These are phyloP conservation scores for Cinnamomum chago DNA, from an alignment of 164 flowering plant genomes.

Conservation along the genomic window DNA sequence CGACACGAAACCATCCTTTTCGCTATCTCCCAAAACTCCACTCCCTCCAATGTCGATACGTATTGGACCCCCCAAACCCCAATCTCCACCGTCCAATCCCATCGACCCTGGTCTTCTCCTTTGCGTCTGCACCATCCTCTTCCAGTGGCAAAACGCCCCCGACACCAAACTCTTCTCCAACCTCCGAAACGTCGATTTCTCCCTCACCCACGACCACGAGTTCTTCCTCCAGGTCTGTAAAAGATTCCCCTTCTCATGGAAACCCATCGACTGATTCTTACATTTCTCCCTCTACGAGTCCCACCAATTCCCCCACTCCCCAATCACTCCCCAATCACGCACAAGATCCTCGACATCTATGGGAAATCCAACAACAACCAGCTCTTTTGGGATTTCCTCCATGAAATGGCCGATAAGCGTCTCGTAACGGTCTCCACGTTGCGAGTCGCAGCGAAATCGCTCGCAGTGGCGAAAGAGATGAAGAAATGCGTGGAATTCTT, in stretches of 20 bases:
- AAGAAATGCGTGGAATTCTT: slow-evolving; percentile 74
- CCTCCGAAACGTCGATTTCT: slow-evolving; percentile 32
- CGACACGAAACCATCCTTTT: not conserved
- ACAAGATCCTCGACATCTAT: slow-evolving; percentile 58
- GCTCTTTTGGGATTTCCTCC: slow-evolving; percentile 53
- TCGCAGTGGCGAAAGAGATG: slow-evolving; percentile 73
- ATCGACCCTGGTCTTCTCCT: slow-evolving; percentile 47
- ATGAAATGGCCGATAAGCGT: slow-evolving; percentile 35
- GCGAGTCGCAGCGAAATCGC: slow-evolving; percentile 41
- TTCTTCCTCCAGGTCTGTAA: slow-evolving; percentile 90
- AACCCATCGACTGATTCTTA: slow-evolving; percentile 66
- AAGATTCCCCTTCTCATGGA: slow-evolving; percentile 72
- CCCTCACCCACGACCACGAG: slow-evolving; percentile 71
- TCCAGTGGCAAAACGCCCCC: slow-evolving; percentile 63
- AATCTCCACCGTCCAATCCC: slow-evolving; percentile 14
- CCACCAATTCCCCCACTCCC: slow-evolving; percentile 41
- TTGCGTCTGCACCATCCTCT: slow-evolving; percentile 71
- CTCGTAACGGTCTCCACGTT: slow-evolving; percentile 54
- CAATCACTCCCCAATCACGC: slow-evolving; percentile 58
- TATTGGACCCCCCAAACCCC: not conserved
- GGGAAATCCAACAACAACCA: slow-evolving; percentile 65
- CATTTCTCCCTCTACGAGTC: slow-evolving; percentile 40
- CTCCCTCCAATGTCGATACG: not conserved
- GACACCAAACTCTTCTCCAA: slow-evolving; percentile 40
- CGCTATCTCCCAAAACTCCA: not conserved